Evolutionary conservation across 306 rosid genomes (phyloP).

Genomic region (Argentina anserina): DNA sequence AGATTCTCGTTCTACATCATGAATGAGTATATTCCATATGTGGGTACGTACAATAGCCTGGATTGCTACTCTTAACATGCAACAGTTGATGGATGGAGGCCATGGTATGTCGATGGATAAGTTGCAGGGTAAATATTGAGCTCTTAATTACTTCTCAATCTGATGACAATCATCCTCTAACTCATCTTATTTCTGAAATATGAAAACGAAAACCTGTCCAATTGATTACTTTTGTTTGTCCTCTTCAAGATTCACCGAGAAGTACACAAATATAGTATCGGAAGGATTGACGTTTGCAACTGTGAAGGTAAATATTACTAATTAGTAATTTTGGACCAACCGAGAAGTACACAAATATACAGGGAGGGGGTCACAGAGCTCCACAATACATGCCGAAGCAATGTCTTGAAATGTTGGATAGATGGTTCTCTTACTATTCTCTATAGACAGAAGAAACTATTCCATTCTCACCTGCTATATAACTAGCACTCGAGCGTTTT

Average conservation of each 20-base stretch:
- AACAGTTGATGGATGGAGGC: slow-evolving; percentile 3
- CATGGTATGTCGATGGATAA: slow-evolving; percentile 22
- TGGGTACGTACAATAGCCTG: slow-evolving; percentile 22
- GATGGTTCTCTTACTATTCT: neutral
- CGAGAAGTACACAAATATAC: too few relatives aligned
- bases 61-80: slow-evolving; percentile 9
- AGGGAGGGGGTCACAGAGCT: neutral
- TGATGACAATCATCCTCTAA: neutral
- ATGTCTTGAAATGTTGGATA: neutral
- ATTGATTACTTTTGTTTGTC: neutral
- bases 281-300: slow-evolving; percentile 16
- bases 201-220: too few relatives aligned
- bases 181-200: too few relatives aligned
- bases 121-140: slow-evolving; percentile 8
- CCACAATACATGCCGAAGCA: neutral
- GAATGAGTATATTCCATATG: slow-evolving; percentile 14
- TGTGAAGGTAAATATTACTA: slow-evolving; percentile 18
- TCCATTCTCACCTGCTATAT: neutral
- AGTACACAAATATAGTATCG: neutral
- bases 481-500: neutral
- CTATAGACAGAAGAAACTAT: neutral
- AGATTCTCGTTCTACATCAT: too few relatives aligned
- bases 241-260: neutral
- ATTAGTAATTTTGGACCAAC: too few relatives aligned
- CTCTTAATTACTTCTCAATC: neutral